These are phyloP conservation scores for Blastobotrys peoriensis DNA, from an alignment of 805 yeast genomes.

Conservation along the genomic window DNA sequence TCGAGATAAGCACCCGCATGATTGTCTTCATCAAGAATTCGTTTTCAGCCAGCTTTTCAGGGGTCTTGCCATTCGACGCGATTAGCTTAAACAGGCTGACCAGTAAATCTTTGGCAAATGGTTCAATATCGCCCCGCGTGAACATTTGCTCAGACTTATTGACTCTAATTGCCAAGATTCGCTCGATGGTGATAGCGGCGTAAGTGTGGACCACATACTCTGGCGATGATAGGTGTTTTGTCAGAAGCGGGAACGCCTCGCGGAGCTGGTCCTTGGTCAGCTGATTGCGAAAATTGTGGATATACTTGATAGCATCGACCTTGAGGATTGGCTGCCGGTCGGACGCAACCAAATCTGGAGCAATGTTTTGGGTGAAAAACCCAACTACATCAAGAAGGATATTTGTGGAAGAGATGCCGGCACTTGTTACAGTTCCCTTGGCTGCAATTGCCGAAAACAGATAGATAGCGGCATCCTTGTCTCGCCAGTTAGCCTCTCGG, in stretches of 20 bases:
- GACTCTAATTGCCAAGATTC: conserved; percentile 67
- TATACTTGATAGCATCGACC: conserved; percentile 89
- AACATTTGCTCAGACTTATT: conserved; percentile 48
- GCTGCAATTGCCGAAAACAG: conserved; percentile 86
- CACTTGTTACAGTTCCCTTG: conserved; percentile 77
- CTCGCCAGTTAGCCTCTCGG: conserved; percentile 60
- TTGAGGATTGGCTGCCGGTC: conserved; percentile 68
- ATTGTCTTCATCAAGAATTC: conserved; percentile 87
- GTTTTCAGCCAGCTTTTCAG: conserved; percentile 91
- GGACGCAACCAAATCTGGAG: conserved; percentile 63
- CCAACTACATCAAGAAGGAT: conserved; percentile 76
- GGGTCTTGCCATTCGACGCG: conserved; percentile 48
- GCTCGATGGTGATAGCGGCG: conserved; percentile 88
- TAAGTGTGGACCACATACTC: conserved; percentile 87
- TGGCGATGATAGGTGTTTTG: conserved; percentile 57
- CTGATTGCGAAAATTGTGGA: conserved; percentile 87
- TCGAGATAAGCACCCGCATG: conserved; percentile 75
- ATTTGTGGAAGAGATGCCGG: conserved; percentile 86
- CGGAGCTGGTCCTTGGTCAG: conserved; percentile 76
- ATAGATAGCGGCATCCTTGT: conserved; percentile 80
- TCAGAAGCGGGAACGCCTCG: conserved; percentile 72
- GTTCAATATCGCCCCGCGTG: conserved; percentile 63
- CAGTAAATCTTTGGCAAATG: conserved; percentile 55
- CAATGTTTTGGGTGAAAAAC: conserved; percentile 75
- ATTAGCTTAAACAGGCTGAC: conserved; percentile 63